Base-by-base conservation (phyloP, 1,284 basidiomycete species). In the Mycena citricolor region DNA sequence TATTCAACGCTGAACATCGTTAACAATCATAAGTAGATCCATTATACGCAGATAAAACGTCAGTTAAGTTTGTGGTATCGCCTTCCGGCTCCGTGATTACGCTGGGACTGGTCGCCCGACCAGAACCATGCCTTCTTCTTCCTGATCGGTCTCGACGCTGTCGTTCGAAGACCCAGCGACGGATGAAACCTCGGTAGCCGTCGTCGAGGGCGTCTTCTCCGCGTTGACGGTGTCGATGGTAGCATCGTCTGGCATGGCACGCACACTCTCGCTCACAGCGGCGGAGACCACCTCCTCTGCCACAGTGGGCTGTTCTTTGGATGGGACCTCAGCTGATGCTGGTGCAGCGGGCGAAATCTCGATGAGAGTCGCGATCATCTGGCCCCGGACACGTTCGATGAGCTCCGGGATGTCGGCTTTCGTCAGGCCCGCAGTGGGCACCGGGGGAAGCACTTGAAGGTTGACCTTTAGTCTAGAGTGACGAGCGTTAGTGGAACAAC, bases 91-190 rank as follows among this genome's bases (percentile, higher is more conserved):
- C n/a, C n/a, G n/a, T n/a, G n/a, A n/a, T n/a, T n/a, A n/a, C n/a
- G n/a, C n/a, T n/a, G n/a, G n/a, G n/a, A n/a, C 14, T 32, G 83
- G 83, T 52, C 81, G 71, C 32, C 78, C 83, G 42, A 89, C 79
- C 29, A 88, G 61, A 49, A 89, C 76, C 80, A 88, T 83, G 3
- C 83, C 86, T 56, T 89, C 86, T 47, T 89, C 86, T 58, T 83
- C 81, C 22, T 50, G 44, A 57, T 88, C 86, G 26, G 84, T 86
- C 57, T 86, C 84, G 54, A 54, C 23, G 52, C 55, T 31, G 44
- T 53, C 41, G 48, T 39, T 44, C 5, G 33, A 21, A 4, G 49
- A 42, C 24, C 35, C 20, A 17, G 42, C 39, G 11, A 47, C 35
- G 4, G 52, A 46, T 8, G 35, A 5, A n/a, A 44, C 38, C 14